phyloP scores from a whole-genome alignment of 2,329 filamentous ascomycete species.

The Epichloe amarillans region DNA sequence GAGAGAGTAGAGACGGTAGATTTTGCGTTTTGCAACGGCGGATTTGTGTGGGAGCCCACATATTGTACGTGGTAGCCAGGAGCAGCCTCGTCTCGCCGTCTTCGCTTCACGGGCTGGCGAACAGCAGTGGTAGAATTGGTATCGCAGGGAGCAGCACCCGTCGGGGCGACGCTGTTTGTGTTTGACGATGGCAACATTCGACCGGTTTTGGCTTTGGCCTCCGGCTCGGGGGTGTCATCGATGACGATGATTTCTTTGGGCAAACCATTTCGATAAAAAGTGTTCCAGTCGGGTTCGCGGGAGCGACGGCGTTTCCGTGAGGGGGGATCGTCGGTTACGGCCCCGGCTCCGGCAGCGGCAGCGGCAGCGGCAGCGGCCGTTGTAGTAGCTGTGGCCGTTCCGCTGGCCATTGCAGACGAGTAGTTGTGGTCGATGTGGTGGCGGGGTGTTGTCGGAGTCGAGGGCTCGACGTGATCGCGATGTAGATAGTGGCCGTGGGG shows the following conservation, averaged over 20 bases:
- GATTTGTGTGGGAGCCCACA: conserved; percentile 57
- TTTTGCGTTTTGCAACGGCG: conserved; percentile 53
- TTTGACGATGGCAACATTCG: conserved; percentile 20
- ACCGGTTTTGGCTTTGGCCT: conserved; percentile 26
- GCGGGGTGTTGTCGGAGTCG: conserved; percentile 10
- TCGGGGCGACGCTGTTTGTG: conserved; percentile 17
- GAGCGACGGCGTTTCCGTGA: conserved; percentile 42
- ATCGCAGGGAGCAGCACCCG: conserved; percentile 14
- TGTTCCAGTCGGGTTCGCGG: conserved; percentile 61
- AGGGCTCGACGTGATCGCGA: conserved; percentile 10
- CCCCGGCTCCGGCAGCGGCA: conserved; percentile 18
- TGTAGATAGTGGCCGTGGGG: conserved; percentile 14
- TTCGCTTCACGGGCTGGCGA: conserved; percentile 56
- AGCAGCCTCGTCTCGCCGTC: conserved; percentile 52
- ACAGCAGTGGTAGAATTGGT: conserved; percentile 6
- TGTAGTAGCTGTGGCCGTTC: conserved; percentile 4
- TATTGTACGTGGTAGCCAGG: conserved; percentile 60
- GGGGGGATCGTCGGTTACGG: conserved; percentile 17
- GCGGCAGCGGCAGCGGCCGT: conserved; percentile 10
- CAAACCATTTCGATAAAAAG: conserved; percentile 71
- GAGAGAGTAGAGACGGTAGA: conserved; percentile 61
- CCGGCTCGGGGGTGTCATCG: conserved; percentile 54
- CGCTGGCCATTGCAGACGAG: conserved; percentile 11
- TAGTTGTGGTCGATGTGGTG: conserved; percentile 9
- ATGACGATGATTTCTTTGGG: conserved; percentile 81